Base-by-base conservation (phyloP, 148 eudicot genomes). In the Fagopyrum esculentum region DNA sequence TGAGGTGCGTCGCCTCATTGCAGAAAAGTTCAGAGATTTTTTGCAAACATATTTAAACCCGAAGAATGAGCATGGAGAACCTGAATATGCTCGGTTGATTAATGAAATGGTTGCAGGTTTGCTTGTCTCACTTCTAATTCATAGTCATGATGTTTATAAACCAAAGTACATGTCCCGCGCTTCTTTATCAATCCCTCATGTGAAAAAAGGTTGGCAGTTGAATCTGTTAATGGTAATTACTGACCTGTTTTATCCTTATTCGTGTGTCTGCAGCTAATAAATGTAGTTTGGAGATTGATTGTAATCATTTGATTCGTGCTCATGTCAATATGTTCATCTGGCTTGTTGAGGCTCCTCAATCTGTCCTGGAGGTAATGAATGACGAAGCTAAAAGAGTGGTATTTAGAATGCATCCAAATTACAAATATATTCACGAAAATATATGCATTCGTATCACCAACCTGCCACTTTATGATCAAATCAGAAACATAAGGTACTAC, bases 311-410 rank as follows among this genome's bases (percentile, higher is more conserved):
- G 75, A 92, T 91, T 76, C 85, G 82, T 79, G 87, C 84, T 74
- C 93, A 88, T 77, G 96, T 93, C 44, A 92, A 94, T 80, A 94
- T 94, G 73, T 97, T 96, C 29, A 94, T 94, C 80, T 94, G 98
- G 98, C 85, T 94, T 2, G 98, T 93, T 76, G 98, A 94, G 87
- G 97, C 98, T 74, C 98, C 98, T 17, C 98, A 90, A 68, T 87
- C 96, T 64, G 97, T 94, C 77, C 88, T 94, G 79, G 98, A 94
- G 86, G 97, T 94, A 75, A 94, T 94, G 98, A 97, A 94, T 75
- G 98, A 94, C 80, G 92, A 91, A 79, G 93, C 97, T 79, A 85
- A 85, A 79, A 91, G 82, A 72, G 91, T 92, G 77, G 97, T 94
- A 50, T 94, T 91, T 79, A 86, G 86, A 60, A 76, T 91, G 55